phyloP scores from a whole-genome alignment of 2,329 filamentous ascomycete species.

The Apiospora aurea region DNA sequence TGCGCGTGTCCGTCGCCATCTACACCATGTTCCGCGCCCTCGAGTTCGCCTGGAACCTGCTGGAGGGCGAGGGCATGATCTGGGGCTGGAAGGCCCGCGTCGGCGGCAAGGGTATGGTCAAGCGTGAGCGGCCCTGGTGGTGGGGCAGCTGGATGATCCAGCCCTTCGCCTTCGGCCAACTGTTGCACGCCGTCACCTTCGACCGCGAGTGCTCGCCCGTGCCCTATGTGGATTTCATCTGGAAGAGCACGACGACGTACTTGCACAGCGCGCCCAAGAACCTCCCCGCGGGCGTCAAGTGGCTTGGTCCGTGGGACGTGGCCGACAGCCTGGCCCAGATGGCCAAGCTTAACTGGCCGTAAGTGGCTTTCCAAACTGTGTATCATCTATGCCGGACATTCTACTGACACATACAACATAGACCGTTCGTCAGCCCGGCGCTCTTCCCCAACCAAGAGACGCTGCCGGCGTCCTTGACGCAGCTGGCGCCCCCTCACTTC shows the following conservation, averaged over 20 bases:
- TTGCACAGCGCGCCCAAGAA: slow-evolving; percentile 74
- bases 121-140: slow-evolving; percentile 77
- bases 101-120: slow-evolving; percentile 56
- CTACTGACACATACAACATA: slow-evolving; percentile 40
- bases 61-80: slow-evolving; percentile 75
- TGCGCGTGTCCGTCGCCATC: slow-evolving; percentile 79
- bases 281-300: slow-evolving; percentile 70
- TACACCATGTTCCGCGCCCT: slow-evolving; percentile 81
- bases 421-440: slow-evolving; percentile 82
- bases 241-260: slow-evolving; percentile 80
- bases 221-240: slow-evolving; percentile 57
- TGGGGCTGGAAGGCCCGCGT: slow-evolving; percentile 59
- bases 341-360: slow-evolving; percentile 84
- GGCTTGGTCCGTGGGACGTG: slow-evolving; percentile 79
- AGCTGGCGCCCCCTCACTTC: slow-evolving; percentile 82
- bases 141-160: slow-evolving; percentile 85
- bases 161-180: slow-evolving; percentile 77
- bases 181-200: slow-evolving; percentile 79
- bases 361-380: slow-evolving; percentile 45
- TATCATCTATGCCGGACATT: background rate
- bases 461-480: slow-evolving; percentile 69
- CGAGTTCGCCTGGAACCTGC: slow-evolving; percentile 85
- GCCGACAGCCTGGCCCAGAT: slow-evolving; percentile 84
- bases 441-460: slow-evolving; percentile 78
- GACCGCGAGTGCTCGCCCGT: slow-evolving; percentile 70